These are phyloP conservation scores for Populus hybrid DNA, from an alignment of 441 rosid species.

Conservation along the genomic window DNA sequence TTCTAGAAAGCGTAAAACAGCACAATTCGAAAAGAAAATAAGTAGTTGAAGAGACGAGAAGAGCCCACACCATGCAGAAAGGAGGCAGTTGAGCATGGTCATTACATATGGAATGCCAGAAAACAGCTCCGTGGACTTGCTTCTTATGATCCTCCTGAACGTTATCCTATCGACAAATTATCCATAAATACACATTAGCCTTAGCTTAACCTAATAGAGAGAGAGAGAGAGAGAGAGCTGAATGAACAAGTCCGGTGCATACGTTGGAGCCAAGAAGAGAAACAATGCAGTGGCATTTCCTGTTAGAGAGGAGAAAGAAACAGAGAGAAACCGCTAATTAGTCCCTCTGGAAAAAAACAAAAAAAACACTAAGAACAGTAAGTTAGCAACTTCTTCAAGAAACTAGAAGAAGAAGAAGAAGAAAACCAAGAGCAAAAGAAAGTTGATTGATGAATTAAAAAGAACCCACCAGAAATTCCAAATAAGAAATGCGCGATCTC, in stretches of 20 bases:
- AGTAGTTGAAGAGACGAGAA: no score
- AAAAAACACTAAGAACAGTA: background rate
- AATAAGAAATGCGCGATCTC: constrained; percentile 62
- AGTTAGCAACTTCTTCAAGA: no score
- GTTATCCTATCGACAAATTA: constrained; percentile 54
- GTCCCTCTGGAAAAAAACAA: background rate
- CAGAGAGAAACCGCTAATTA: background rate
- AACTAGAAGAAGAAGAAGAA: background rate
- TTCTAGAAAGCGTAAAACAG: no score
- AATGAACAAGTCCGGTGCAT: constrained; percentile 10
- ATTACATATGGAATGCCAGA: constrained; percentile 90
- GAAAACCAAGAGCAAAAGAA: constrained; percentile 1
- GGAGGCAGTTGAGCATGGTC: constrained; percentile 22
- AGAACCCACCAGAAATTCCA: constrained; percentile 69
- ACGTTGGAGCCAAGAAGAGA: constrained; percentile 89
- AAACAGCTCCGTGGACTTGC: constrained; percentile 72
- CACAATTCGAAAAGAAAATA: no score
- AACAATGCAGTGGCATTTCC: constrained; percentile 91
- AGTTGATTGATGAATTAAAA: background rate
- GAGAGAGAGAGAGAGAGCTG: background rate
- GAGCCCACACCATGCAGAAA: no score
- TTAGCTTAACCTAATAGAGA: background rate
- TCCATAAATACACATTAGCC: background rate
- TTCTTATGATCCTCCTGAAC: constrained; percentile 64
- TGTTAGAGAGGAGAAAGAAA: constrained; percentile 13